A percentile compares a stretch with the other conserved stretches of the same genome.
phyloP scores from a whole-genome alignment of 1,284 basidiomycete species.

The Microbotryum silenes-acaulis region DNA sequence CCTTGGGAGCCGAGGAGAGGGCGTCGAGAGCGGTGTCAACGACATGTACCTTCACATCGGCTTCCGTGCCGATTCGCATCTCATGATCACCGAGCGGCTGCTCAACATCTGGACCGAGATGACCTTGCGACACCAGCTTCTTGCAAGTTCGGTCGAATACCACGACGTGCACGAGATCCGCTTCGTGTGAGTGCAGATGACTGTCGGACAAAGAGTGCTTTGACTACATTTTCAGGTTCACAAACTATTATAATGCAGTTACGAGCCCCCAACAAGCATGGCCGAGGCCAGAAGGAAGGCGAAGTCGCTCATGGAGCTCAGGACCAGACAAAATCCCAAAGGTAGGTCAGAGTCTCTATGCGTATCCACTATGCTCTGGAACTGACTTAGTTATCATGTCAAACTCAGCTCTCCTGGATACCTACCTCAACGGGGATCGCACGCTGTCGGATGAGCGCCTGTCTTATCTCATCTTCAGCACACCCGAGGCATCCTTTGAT shows the following conservation, averaged over 20 bases:
- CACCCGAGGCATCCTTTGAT: constrained; percentile 10
- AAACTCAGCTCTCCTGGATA: constrained; percentile 57
- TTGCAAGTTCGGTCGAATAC: constrained; percentile 52
- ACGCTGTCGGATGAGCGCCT: constrained; percentile 61
- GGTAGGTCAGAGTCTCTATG: background rate
- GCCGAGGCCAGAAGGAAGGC: constrained; percentile 50
- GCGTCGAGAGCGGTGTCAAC: constrained; percentile 55
- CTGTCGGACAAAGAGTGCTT: background rate
- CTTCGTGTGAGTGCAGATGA: constrained; percentile 51
- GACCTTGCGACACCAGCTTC: constrained; percentile 57
- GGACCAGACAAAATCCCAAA: constrained; percentile 27
- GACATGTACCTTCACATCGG: constrained; percentile 62
- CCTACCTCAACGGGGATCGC: constrained; percentile 63
- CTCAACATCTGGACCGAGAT: constrained; percentile 60
- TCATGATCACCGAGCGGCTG: constrained; percentile 49
- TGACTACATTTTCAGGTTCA: background rate
- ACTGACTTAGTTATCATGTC: constrained; percentile 35
- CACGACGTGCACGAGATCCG: constrained; percentile 52
- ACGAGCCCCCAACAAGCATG: constrained; percentile 46
- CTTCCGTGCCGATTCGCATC: constrained; percentile 47
- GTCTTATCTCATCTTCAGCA: constrained; percentile 60
- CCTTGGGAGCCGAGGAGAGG: constrained; percentile 25
- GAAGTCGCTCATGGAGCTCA: constrained; percentile 49
- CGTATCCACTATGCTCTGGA: background rate
- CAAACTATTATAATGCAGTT: constrained; percentile 42